Evolutionary conservation across 2,329 filamentous ascomycete genomes (phyloP).

Genomic region (Didymella exigua): DNA sequence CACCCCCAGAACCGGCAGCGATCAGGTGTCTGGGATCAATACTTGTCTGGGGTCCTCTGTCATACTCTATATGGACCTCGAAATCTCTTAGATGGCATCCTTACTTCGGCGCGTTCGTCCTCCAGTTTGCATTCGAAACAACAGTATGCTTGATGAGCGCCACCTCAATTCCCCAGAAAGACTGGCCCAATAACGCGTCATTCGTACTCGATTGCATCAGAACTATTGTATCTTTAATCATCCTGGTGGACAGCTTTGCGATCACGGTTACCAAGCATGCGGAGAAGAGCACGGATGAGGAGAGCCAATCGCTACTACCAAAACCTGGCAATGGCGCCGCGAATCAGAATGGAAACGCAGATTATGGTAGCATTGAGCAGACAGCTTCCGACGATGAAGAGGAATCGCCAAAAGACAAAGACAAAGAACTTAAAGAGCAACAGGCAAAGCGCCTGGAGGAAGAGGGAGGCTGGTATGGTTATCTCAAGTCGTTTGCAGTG

Average conservation of each 20-base stretch:
- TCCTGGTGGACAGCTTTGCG: constrained; percentile 37
- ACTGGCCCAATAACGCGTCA: constrained; percentile 26
- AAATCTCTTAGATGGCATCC: constrained; percentile 40
- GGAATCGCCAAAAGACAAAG: constrained; percentile 57
- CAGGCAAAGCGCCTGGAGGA: constrained; percentile 69
- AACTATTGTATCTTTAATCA: constrained; percentile 28
- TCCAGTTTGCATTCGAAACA: constrained; percentile 42
- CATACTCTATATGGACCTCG: constrained; percentile 30
- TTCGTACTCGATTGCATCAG: constrained; percentile 33
- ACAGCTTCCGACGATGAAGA: constrained; percentile 39
- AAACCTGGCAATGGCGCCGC: constrained; percentile 47
- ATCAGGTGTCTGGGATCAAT: constrained; percentile 44
- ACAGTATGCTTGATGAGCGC: constrained; percentile 34
- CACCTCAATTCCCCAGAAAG: constrained; percentile 22
- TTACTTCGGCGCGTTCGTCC: constrained; percentile 42
- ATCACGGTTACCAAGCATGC: constrained; percentile 35
- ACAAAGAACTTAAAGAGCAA: constrained; percentile 61
- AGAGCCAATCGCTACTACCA: constrained; percentile 64
- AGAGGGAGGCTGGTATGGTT: constrained; percentile 77
- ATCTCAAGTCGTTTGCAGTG: constrained; percentile 73
- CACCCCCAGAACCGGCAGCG: constrained; percentile 40
- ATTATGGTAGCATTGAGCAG: constrained; percentile 43
- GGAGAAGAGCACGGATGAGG: constrained; percentile 57
- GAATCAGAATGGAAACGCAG: constrained; percentile 48
- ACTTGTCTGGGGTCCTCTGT: constrained; percentile 40